phyloP scores from a whole-genome alignment of 495 filamentous ascomycete genomes.

The Penicillium paradoxum region DNA sequence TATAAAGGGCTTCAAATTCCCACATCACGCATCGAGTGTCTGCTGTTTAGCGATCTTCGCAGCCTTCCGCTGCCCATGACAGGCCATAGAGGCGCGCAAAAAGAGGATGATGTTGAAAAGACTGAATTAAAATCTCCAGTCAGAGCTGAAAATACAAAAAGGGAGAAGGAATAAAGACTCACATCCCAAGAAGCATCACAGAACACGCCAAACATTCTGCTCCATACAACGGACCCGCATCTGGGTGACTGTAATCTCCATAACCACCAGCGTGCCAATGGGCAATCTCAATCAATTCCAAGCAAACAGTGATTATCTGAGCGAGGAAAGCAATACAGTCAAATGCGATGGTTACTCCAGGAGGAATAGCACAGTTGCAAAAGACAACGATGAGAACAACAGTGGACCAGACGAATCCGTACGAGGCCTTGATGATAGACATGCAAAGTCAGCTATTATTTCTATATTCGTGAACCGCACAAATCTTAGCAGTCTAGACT shows the following conservation, averaged over 20 bases:
- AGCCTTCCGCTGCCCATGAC: slow-evolving; percentile 11
- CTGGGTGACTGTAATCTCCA: background rate
- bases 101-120: slow-evolving; percentile 12
- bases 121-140: background rate
- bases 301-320: slow-evolving; percentile 10
- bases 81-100: slow-evolving; percentile 10
- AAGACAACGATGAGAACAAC: slow-evolving; percentile 11
- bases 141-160: background rate
- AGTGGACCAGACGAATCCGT: slow-evolving; percentile 13
- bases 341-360: slow-evolving; percentile 10
- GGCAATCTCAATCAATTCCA: slow-evolving; percentile 12
- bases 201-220: slow-evolving; percentile 13
- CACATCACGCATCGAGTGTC: background rate
- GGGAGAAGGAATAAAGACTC: background rate
- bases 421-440: slow-evolving; percentile 5
- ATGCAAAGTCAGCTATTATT: background rate
- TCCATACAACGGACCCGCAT: slow-evolving; percentile 3
- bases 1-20: background rate
- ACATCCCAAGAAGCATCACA: slow-evolving; percentile 16
- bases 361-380: slow-evolving; percentile 11
- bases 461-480: no score
- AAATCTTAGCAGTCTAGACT: background rate
- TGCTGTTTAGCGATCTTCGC: background rate
- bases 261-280: slow-evolving; percentile 11
- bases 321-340: slow-evolving; percentile 13